Percentiles rank a stretch among this genome's conserved stretches.
These are phyloP conservation scores for Phyllosticta citriasiana DNA, from an alignment of 2,329 filamentous ascomycete species.

Conservation along the genomic window DNA sequence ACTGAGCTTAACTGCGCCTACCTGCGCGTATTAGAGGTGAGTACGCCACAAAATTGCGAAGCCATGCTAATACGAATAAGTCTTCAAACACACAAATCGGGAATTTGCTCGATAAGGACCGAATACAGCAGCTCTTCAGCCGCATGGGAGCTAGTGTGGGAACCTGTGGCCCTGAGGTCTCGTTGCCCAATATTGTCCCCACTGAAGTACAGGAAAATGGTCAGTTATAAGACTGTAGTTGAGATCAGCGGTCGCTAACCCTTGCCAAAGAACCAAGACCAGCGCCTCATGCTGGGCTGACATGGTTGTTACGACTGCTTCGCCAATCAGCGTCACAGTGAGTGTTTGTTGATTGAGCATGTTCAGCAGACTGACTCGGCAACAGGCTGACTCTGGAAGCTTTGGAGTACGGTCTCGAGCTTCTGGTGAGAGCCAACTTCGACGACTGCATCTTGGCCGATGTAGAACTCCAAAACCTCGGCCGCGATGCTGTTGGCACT, in stretches of 20 bases:
- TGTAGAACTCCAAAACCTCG: background rate
- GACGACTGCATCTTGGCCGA: constrained; percentile 9
- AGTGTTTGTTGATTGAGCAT: constrained; percentile 2
- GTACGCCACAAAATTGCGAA: constrained; percentile 17
- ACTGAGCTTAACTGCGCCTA: constrained; percentile 28
- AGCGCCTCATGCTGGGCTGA: constrained; percentile 17
- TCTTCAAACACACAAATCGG: constrained; percentile 1
- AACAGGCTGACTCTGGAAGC: background rate
- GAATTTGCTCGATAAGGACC: background rate
- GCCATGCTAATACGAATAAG: background rate
- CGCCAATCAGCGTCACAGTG: constrained; percentile 20
- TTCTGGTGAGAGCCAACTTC: constrained; percentile 9
- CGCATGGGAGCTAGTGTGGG: background rate
- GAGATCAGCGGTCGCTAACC: background rate
- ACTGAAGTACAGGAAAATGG: background rate
- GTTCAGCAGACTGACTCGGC: background rate
- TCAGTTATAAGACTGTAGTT: background rate
- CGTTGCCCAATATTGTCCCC: background rate
- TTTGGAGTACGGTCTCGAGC: background rate
- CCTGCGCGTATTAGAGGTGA: constrained; percentile 21
- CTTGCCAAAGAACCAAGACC: constrained; percentile 3
- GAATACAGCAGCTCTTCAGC: background rate
- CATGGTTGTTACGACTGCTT: constrained; percentile 17
- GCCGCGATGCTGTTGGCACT: background rate
- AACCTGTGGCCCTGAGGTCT: background rate